These are phyloP conservation scores for Rosa multiflora DNA, from an alignment of 306 rosid species.

Conservation along the genomic window DNA sequence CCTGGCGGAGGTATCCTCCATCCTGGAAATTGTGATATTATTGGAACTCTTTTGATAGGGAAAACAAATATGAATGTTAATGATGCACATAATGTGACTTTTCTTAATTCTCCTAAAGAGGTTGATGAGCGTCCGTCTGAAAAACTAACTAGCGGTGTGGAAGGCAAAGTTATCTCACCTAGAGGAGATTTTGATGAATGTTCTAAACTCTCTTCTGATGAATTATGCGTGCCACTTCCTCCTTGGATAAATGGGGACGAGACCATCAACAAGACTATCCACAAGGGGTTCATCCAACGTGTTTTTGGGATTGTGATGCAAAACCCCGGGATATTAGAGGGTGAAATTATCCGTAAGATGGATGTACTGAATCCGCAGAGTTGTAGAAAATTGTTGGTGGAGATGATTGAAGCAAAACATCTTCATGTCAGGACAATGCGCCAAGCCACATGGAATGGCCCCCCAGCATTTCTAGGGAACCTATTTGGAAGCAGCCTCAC, in stretches of 20 bases:
- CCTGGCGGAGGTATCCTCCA: constrained; percentile 51
- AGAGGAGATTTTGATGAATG: constrained; percentile 34
- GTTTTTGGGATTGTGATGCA: constrained; percentile 89
- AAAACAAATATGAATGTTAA: constrained; percentile 27
- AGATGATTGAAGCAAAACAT: constrained; percentile 1
- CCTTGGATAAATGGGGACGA: constrained; percentile 95
- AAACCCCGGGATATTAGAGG: constrained; percentile 92
- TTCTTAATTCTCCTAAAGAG: constrained; percentile 64
- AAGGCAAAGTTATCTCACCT: constrained; percentile 32
- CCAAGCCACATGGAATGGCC: neutral
- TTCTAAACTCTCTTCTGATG: constrained; percentile 35
- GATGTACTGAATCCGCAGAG: neutral
- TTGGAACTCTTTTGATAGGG: constrained; percentile 27
- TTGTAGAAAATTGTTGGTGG: neutral
- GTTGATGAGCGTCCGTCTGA: constrained; percentile 30
- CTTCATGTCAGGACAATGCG: neutral
- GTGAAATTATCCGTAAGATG: neutral
- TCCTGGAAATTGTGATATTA: constrained; percentile 19
- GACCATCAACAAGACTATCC: constrained; percentile 56
- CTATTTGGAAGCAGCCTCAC: neutral
- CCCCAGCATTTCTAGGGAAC: neutral
- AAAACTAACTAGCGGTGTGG: constrained; percentile 34
- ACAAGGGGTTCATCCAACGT: constrained; percentile 61
- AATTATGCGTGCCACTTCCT: constrained; percentile 52
- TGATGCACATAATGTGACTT: constrained; percentile 67